Percentiles rank a stretch among this genome's conserved stretches.
Evolutionary conservation across 768 basidiomycete genomes (phyloP).

Genomic region (Lactarius indigo): DNA sequence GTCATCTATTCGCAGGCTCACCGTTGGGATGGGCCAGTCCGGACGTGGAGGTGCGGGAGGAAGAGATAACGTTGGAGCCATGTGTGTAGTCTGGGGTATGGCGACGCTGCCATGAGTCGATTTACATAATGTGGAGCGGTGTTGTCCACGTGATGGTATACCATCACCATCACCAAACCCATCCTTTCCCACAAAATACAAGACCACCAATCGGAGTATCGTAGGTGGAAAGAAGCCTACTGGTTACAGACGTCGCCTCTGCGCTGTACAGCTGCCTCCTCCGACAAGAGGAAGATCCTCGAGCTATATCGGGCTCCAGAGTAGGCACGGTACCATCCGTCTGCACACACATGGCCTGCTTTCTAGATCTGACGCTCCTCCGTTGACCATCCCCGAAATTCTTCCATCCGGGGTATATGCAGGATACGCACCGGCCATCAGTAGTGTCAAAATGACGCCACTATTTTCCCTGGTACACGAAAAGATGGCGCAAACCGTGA

Average conservation of each 20-base stretch:
- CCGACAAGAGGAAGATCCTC: conserved; percentile 52
- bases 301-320: conserved; percentile 83
- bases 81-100: neutral
- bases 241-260: too few relatives aligned
- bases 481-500: conserved; percentile 86
- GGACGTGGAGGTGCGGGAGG: conserved; percentile 23
- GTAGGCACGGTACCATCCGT: conserved; percentile 44
- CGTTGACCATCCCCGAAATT: neutral
- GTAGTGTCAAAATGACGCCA: conserved; percentile 64
- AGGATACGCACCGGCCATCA: conserved; percentile 59
- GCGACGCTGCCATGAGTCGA: too few relatives aligned
- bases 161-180: too few relatives aligned
- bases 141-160: too few relatives aligned
- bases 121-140: too few relatives aligned
- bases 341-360: conserved; percentile 66
- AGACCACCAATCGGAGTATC: too few relatives aligned
- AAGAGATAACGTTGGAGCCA: conserved; percentile 1
- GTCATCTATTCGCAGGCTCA: conserved; percentile 53
- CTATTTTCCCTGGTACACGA: conserved; percentile 57
- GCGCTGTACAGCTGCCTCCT: too few relatives aligned
- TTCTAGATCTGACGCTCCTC: conserved; percentile 35
- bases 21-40: conserved; percentile 50
- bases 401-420: neutral
- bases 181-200: too few relatives aligned
- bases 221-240: too few relatives aligned